Conservation (phyloP, 2,329 filamentous ascomycete species). For the Clonostachys rosea region DNA sequence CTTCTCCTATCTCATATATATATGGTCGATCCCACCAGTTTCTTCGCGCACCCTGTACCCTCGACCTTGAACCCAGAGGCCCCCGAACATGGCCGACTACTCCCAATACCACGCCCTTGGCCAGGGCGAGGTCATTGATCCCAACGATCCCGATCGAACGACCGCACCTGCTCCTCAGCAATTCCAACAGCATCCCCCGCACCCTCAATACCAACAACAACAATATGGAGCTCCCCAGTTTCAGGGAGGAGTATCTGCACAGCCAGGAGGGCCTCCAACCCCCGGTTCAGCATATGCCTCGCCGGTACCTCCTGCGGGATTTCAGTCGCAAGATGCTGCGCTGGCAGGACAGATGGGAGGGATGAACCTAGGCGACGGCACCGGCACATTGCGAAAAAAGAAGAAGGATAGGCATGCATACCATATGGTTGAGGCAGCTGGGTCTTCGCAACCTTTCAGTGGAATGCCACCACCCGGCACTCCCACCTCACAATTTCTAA, state of each 20-base stretch:
- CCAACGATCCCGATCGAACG: constrained; percentile 47
- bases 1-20: background rate
- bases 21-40: background rate
- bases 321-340: constrained; percentile 29
- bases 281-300: constrained; percentile 7
- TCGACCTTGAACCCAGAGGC: too few species aligned
- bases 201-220: constrained; percentile 47
- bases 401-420: constrained; percentile 96
- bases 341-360: constrained; percentile 73
- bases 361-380: constrained; percentile 55
- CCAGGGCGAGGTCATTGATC: constrained; percentile 48
- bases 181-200: constrained; percentile 50
- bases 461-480: constrained; percentile 57
- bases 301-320: constrained; percentile 20
- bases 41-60: too few species aligned
- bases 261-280: constrained; percentile 4
- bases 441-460: constrained; percentile 65
- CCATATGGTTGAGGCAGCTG: constrained; percentile 73
- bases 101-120: constrained; percentile 52
- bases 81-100: constrained; percentile 45
- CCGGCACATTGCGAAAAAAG: constrained; percentile 56
- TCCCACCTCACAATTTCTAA: constrained; percentile 35
- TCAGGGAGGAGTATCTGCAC: constrained; percentile 21
- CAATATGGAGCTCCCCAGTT: constrained; percentile 36
- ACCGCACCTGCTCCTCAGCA: constrained; percentile 46